A percentile compares a stretch with the other conserved stretches of the same genome.
Evolutionary conservation across 177 flowering plant genomes (phyloP).

Genomic region (Vitis hybrid): DNA sequence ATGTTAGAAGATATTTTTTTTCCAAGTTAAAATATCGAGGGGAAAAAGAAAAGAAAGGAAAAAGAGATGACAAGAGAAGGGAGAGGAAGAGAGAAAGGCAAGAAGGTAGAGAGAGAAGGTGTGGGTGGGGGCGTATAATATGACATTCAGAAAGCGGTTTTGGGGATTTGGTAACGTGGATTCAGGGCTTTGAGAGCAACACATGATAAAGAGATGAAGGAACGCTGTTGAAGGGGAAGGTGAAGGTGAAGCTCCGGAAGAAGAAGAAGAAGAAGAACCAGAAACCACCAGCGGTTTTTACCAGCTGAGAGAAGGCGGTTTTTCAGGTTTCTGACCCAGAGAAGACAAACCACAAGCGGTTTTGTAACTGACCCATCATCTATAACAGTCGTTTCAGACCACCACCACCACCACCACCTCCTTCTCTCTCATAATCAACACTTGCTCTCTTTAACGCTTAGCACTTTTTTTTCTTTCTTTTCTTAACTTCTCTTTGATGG

Average conservation of each 20-base stretch:
- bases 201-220: background rate
- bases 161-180: conserved; percentile 26
- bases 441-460: conserved; percentile 17
- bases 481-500: background rate
- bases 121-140: background rate
- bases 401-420: background rate
- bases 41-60: conserved; percentile 1
- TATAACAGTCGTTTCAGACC: conserved; percentile 15
- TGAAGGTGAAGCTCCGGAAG: background rate
- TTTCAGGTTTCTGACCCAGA: background rate
- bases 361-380: conserved; percentile 33
- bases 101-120: conserved; percentile 6
- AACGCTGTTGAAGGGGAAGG: background rate
- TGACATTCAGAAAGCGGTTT: conserved; percentile 12
- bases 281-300: no score
- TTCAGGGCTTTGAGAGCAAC: conserved; percentile 5
- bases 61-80: background rate
- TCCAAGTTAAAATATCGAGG: background rate
- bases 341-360: conserved; percentile 17
- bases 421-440: conserved; percentile 2
- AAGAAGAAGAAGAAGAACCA: background rate
- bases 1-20: no score
- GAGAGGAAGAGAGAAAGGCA: conserved; percentile 20
- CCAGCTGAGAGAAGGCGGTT: conserved; percentile 1
- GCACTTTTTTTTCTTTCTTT: background rate